phyloP scores from a whole-genome alignment of 1,284 basidiomycete species.

The Tylopilus sp. region DNA sequence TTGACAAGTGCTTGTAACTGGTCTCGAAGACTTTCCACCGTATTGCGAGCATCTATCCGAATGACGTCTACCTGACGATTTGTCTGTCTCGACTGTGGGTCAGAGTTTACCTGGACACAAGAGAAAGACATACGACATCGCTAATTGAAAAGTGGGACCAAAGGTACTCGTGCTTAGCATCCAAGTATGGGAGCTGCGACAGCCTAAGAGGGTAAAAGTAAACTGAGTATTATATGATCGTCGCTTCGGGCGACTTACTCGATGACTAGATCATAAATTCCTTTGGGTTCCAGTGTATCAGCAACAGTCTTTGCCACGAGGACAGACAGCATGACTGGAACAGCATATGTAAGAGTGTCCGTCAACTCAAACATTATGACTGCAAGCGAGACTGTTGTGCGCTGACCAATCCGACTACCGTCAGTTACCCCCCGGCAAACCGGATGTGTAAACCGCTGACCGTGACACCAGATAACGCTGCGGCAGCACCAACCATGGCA shows the following conservation, averaged over 20 bases:
- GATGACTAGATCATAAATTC: constrained; percentile 94
- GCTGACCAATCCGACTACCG: constrained; percentile 36
- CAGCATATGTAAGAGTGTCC: constrained; percentile 88
- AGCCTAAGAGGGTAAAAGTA: constrained; percentile 36
- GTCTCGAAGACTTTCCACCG: constrained; percentile 63
- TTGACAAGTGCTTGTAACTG: constrained; percentile 58
- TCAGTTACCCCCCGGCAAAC: constrained; percentile 10
- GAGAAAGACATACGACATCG: constrained; percentile 59
- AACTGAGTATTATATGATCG: background rate
- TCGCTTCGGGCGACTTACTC: constrained; percentile 47
- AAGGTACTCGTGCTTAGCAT: constrained; percentile 81
- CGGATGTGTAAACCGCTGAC: constrained; percentile 38
- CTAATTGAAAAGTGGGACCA: constrained; percentile 75
- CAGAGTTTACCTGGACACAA: background rate
- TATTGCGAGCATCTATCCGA: constrained; percentile 62
- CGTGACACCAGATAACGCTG: constrained; percentile 83
- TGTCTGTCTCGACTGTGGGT: constrained; percentile 40
- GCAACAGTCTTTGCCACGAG: constrained; percentile 91
- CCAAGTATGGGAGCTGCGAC: constrained; percentile 84
- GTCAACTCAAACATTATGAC: constrained; percentile 99
- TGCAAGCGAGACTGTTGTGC: constrained; percentile 87
- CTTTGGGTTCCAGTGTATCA: constrained; percentile 88
- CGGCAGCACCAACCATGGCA: constrained; percentile 90
- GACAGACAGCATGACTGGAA: constrained; percentile 88
- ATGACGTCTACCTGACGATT: constrained; percentile 64